Evolutionary conservation across 805 yeast species (phyloP), one percentile per base, ranked within the genome.

Genomic region (Metschnikowia koreensis): DNA sequence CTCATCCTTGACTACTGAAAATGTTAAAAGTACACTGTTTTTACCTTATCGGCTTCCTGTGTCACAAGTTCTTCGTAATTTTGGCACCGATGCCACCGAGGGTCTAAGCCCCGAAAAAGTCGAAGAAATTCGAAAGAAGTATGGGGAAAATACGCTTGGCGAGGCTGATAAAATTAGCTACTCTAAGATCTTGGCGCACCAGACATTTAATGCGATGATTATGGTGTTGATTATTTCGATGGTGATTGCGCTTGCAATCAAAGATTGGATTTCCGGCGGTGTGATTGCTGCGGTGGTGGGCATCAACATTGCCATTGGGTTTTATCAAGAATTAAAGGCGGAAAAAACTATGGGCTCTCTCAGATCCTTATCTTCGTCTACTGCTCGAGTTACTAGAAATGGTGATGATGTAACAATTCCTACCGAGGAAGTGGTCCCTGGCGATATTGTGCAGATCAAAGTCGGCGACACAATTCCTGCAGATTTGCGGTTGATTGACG

Each of bases 181-280:
- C 47, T 57, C 76, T 28, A 69, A 70, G 47, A 86, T 87, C 50
- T 55, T 87, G 28, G 69, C 85, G 39, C 86, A 84, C 56, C 94
- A 87, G 60, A 72, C 83, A 1, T 83, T 83, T 66, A 87, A 87
- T 63, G 93, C 94, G 44, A 87, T 87, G 94, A 83, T 86, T 46
- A 67, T 87, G 56, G 93, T 87, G 8, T 73, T 86, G 57, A 68
- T 86, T 48, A 84, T 85, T 38, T 81, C 89, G 16, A 81, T 84
- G 87, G 66, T 82, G 17, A 84, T 87, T 47, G 84, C 92, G 4
- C 75, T 86, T 45, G 91, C 86, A 17, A 84, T 87, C 57, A 74
- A 76, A 52, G 93, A 87, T 65, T 87, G 89, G 86, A 87, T 87
- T 57, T 83, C 89, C 10, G 94, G 91, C 44, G 94, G 93, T 49